Evolutionary conservation across 345 rosid genomes (phyloP).

Genomic region (Clausena lansium): DNA sequence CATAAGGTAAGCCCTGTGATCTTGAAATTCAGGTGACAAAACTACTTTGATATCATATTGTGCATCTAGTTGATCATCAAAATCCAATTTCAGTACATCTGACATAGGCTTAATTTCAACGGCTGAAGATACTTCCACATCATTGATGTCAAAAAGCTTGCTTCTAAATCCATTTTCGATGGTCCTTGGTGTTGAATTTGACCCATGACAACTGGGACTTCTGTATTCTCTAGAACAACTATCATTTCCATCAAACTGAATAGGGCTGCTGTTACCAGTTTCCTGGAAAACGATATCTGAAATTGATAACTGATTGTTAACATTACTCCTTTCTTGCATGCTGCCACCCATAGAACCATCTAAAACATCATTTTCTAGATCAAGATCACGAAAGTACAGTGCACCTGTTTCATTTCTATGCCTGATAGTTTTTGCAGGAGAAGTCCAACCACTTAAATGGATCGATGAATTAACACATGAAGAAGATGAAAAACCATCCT

Average conservation of each 20-base stretch:
- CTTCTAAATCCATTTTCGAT: constrained; percentile 12
- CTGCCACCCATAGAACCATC: constrained; percentile 13
- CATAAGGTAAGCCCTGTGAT: background rate
- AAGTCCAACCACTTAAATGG: constrained; percentile 5
- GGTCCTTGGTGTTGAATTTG: background rate
- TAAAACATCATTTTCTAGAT: constrained; percentile 4
- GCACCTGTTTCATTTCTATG: background rate
- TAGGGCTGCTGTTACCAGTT: background rate
- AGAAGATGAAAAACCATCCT: constrained; percentile 3
- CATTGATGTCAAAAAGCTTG: constrained; percentile 6
- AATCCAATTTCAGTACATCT: constrained; percentile 11
- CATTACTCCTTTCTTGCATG: background rate
- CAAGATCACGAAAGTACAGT: background rate
- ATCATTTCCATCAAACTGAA: constrained; percentile 8
- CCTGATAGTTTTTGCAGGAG: background rate
- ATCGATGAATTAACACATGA: constrained; percentile 8
- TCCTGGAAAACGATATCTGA: background rate
- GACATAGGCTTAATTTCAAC: constrained; percentile 13
- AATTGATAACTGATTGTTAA: background rate
- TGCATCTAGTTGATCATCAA: constrained; percentile 11
- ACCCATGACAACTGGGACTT: constrained; percentile 11
- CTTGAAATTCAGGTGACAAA: constrained; percentile 4
- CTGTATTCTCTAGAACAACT: background rate
- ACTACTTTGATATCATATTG: constrained; percentile 2
- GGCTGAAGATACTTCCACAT: constrained; percentile 16